Conservation (phyloP, 2,329 filamentous ascomycete species). For the Akanthomyces uredinophilus region DNA sequence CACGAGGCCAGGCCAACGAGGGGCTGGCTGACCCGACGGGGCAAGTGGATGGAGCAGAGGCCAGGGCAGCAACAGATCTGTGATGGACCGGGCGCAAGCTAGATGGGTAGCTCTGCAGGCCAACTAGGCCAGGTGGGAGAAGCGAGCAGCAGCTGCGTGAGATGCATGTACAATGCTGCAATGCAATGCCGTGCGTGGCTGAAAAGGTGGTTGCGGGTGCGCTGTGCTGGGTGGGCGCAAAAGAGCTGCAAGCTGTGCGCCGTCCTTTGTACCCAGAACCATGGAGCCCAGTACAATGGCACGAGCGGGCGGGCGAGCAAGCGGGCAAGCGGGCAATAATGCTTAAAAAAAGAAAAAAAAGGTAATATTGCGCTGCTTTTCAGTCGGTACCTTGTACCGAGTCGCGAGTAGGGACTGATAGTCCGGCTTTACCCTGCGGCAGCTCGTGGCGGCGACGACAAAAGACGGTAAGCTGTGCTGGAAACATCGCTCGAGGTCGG, state of each 20-base stretch:
- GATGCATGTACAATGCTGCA: constrained; percentile 9
- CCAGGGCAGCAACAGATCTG: constrained; percentile 11
- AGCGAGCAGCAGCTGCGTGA: constrained; percentile 6
- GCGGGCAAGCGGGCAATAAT: neutral
- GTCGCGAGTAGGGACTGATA: too few relatives aligned
- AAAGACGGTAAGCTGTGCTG: constrained; percentile 12
- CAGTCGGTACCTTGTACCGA: neutral
- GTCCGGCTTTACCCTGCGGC: neutral
- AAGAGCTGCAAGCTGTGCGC: neutral
- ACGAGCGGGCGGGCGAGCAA: neutral
- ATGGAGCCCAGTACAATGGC: neutral
- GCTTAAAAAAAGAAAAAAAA: too few relatives aligned
- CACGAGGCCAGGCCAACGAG: neutral
- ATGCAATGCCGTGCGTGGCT: constrained; percentile 13
- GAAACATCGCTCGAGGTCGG: neutral
- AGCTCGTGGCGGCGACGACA: constrained; percentile 6
- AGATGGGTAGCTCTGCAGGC: constrained; percentile 9
- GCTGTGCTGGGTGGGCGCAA: neutral
- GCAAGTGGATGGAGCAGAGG: constrained; percentile 7
- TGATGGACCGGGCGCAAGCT: constrained; percentile 3
- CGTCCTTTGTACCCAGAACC: neutral
- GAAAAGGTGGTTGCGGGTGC: constrained; percentile 9
- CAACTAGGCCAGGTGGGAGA: neutral
- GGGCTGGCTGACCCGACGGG: neutral
- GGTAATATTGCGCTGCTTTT: neutral